Base-by-base conservation (phyloP, 23 red algal genomes). In the Agarophyton chilense region DNA sequence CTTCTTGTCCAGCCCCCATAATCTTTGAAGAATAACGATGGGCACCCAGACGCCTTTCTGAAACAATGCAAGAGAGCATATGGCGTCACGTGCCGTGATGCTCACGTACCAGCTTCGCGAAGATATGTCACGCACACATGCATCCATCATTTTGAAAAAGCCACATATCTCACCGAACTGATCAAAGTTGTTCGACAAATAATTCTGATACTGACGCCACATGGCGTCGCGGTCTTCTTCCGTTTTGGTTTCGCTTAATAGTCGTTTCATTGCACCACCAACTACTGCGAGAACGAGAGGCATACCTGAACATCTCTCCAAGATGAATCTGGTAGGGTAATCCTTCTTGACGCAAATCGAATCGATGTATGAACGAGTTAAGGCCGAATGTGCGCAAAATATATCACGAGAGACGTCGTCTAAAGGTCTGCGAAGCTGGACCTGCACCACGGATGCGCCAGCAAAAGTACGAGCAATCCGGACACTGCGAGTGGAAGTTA, bases 101-200 rank as follows among this genome's bases (percentile, higher is more conserved):
- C 24, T 79, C 53, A 51, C n/a, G 41, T 55, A 45, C 85, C 85
- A 89, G 21, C 3, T 56, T 18, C 24, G 41, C 29, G 26, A 44
- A 0, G 55, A 57, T 21, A 89, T 55, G 36, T 52, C 53, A 63
- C 35, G 47, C 46, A 89, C 38, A 34, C 85, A 89, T 3, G 31
- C 38, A 21, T 44, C 51, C 51, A 89, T 40, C 36, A 40, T 62
- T 31, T 26, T 53, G 60, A 77, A 89, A 10, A 89, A 52, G 73
- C 85, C 70, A 36, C 63, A 89, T 67, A 89, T 78, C 3, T 89
- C 40, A 77, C 85, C 85, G 74, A 89, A 89, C 45, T 89, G 72
- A 49, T 77, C 85, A 52, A 89, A 89, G 73, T 67, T 78, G 24
- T 79, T 77, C 6, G 53, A 45, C 17, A 89, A 71, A 79, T 89